Base-by-base conservation (phyloP, 2,329 filamentous ascomycete genomes). In the Trichoderma cornu-damae region DNA sequence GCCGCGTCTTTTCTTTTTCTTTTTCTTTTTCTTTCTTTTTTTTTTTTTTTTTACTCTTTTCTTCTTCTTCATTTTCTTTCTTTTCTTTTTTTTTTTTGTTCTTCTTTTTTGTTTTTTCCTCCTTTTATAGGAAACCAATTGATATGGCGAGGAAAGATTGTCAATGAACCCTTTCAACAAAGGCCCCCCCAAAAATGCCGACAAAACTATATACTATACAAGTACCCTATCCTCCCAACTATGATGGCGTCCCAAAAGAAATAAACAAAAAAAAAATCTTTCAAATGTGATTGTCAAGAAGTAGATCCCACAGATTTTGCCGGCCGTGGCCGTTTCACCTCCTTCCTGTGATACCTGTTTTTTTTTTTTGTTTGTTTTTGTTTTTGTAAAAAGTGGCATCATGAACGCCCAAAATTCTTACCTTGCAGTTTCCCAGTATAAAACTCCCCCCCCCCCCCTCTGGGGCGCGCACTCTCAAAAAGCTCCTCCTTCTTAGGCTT, bases 1-100 rank as follows among this genome's bases (percentile, higher is more conserved):
- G n/a, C n/a, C n/a, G n/a, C n/a, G n/a, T n/a, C n/a, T n/a, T n/a
- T 48, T 34, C 26, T 52, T 49, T 49, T 35, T 35, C 12, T 44
- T 20, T 20, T 51, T 35, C 22, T 56, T 47, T 20, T 9, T 28
- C 28, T 40, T 20, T 56, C 12, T 42, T 6, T 22, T 9, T 22
- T 42, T 9, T n/a, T 18, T 24, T 6, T 47, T n/a, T 22, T 30
- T 12, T 30, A 46, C n/a, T 18, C 11, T 9, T 37, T 16, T 16
- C 9, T 16, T 16, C 16, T 16, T 37, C 55, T 7, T 16, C 8
- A 6, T 16, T 37, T 37, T 7, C 6, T 16, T 16, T 16, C 3
- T 20, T 20, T 11, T 20, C 3, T 11, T 48, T 34, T 34, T 52
- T 49, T 49, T 35, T 35, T n/a, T 44, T 20, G 16, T 51, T 35